Evolutionary conservation across 1,139 yeast genomes (phyloP), one percentile per base, ranked within the genome.

Genomic region (Sugiyamaella japonica): DNA sequence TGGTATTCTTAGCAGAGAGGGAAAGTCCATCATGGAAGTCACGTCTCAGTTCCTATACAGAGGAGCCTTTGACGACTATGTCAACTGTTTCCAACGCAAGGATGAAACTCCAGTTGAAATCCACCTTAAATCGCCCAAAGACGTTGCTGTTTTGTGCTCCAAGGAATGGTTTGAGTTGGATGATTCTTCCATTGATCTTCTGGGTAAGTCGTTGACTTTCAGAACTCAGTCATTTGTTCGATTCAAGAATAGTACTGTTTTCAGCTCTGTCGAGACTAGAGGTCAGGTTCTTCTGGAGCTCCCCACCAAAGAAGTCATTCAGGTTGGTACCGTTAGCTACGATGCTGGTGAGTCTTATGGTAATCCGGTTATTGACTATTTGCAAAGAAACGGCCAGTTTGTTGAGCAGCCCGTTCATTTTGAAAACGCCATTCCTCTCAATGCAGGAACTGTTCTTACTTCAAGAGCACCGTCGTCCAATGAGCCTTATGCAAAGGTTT

Each of bases 141-240:
- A 93, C 68, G 86, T 91, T 65, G 97, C 99, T 55, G 89, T 93
- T 56, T 81, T 93, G 73, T 84, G 84, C 68, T 89, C 98, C 23
- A 93, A 95, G 80, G 98, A 93, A 75, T 93, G 99, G 99, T 91
- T 95, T 84, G 91, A 89, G 70, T 78, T 86, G 67, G 79, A 79
- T 57, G 88, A 86, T 63, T 73, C 79, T 58, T 84, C 82, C 48
- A 73, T 84, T 61, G 93, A 89, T 61, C 79, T 93, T 66, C 78
- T 89, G 65, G 83, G 85, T 69, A 83, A 90, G 76, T 83, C 86
- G 50, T 80, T 93, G 71, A 89, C 91, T 46, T 93, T 93, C 82
- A 86, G 97, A 75, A 85, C 91, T 66, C 85, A 88, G 70, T 86
- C 97, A 39, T 83, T 85, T 61, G 86, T 89, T 68, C 82, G 87